Evolutionary conservation across 2,329 filamentous ascomycete species (phyloP), one percentile per base, ranked within the genome.

Genomic region (Aspergillus sp.): DNA sequence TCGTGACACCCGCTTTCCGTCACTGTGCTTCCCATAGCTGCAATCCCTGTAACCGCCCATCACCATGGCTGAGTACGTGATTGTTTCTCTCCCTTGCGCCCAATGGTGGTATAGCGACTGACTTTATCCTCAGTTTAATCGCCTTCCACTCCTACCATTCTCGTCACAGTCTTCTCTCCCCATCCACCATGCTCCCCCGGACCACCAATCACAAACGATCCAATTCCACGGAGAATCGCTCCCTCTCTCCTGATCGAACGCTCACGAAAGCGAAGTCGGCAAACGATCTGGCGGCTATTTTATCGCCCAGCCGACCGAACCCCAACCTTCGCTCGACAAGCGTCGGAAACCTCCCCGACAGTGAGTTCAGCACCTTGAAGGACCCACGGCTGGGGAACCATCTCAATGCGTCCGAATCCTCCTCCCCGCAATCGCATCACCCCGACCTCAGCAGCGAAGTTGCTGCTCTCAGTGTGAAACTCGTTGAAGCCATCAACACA

Each of bases 401-500:
- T 17, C 59, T 65, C 22, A 71, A 75, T 55, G 60, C 71, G 30
- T 70, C 70, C 45, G 60, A 68, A 48, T 64, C 68, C 6, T 59
- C 62, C 14, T 70, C 71, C 22, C 64, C 66, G 6, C 59, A 65
- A 32, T 64, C 69, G 7, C 74, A 73, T 57, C 80, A 85, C 60
- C 82, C 82, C 17, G 84, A 87, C 61, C 67, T 87, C 41, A 86
- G 81, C 67, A 79, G 79, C 59, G 94, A 97, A 73, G 90, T 99
- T 24, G 89, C 93, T 7, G 85, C 89, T 6, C 79, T 99, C 30
- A 97, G 91, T 73, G 93, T 91, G 45, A 99, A 99, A 72, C 84
- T 99, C 57, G 93, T 99, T 63, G 93, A 94, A 66, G 93, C 94
- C 42, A 96, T 99, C 73, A 99, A 99, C 69, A 88, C 95, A 71